Percentiles rank a stretch among this genome's conserved stretches.
These are phyloP conservation scores for Lyophyllum shimeji DNA, from an alignment of 768 basidiomycete genomes.

Conservation along the genomic window DNA sequence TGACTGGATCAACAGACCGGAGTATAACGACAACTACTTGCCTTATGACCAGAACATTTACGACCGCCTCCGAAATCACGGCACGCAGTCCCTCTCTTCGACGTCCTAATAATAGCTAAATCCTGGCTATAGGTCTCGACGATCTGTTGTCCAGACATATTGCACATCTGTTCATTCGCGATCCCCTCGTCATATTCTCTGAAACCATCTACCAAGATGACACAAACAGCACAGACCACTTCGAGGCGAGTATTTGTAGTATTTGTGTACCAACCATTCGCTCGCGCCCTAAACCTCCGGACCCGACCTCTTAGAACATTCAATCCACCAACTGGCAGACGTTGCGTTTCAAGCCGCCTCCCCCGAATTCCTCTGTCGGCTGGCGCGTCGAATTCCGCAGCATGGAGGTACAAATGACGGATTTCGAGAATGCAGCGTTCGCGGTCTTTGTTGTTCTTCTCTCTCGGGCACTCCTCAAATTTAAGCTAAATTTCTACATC, in stretches of 20 bases:
- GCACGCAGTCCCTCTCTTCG: conserved; percentile 38
- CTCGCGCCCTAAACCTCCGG: neutral
- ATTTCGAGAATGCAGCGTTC: conserved; percentile 98
- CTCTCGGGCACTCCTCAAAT: conserved; percentile 89
- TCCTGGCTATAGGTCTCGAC: conserved; percentile 67
- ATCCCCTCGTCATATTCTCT: conserved; percentile 92
- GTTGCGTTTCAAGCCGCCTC: conserved; percentile 96
- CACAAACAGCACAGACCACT: conserved; percentile 84
- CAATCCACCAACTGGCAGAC: conserved; percentile 99
- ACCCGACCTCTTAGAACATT: conserved; percentile 63
- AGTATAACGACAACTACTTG: conserved; percentile 87
- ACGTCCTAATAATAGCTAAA: neutral
- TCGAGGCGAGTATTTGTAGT: conserved; percentile 70
- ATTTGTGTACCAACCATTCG: neutral
- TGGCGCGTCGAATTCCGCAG: conserved; percentile 99
- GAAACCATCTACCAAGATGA: conserved; percentile 96
- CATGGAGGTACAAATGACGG: conserved; percentile 99
- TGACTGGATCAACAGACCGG: conserved; percentile 83
- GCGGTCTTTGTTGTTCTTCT: conserved; percentile 93
- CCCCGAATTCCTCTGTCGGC: conserved; percentile 87
- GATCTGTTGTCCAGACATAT: conserved; percentile 86
- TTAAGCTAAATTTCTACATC: conserved; percentile 92
- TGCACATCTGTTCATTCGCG: conserved; percentile 95
- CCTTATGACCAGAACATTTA: conserved; percentile 79
- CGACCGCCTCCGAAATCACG: conserved; percentile 71